A percentile compares a stretch with the other conserved stretches of the same genome.
Evolutionary conservation across 2,329 filamentous ascomycete species (phyloP).

Genomic region (Zarea fungicola): DNA sequence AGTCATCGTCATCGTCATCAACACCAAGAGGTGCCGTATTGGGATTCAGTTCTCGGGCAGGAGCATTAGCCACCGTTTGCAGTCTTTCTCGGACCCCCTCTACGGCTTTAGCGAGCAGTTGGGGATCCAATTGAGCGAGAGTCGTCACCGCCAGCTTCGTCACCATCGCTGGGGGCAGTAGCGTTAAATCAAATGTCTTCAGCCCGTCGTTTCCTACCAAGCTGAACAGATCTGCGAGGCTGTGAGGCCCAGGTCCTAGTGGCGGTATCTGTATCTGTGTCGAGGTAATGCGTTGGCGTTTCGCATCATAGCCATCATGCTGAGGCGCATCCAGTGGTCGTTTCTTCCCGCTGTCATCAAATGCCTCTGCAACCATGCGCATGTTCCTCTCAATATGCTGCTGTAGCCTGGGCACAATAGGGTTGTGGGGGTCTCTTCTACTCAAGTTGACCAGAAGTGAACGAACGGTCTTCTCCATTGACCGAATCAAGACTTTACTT

Average conservation of each 20-base stretch:
- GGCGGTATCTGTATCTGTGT: slow-evolving; percentile 56
- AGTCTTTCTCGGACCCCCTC: slow-evolving; percentile 54
- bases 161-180: slow-evolving; percentile 69
- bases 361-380: slow-evolving; percentile 69
- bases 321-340: slow-evolving; percentile 66
- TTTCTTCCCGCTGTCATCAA: slow-evolving; percentile 76
- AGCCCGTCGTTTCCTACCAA: slow-evolving; percentile 69
- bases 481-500: slow-evolving; percentile 76
- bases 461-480: slow-evolving; percentile 90
- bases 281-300: slow-evolving; percentile 64
- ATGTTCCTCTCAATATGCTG: slow-evolving; percentile 80
- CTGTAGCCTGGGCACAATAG: slow-evolving; percentile 71
- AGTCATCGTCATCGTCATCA: slow-evolving; percentile 79
- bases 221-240: slow-evolving; percentile 78
- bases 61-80: slow-evolving; percentile 38
- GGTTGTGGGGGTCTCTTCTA: slow-evolving; percentile 80
- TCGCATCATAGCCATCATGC: slow-evolving; percentile 70
- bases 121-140: slow-evolving; percentile 64
- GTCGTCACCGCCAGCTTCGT: slow-evolving; percentile 78
- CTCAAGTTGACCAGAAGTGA: slow-evolving; percentile 77
- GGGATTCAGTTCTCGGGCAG: slow-evolving; percentile 45
- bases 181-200: slow-evolving; percentile 75
- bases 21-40: slow-evolving; percentile 59
- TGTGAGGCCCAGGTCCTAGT: slow-evolving; percentile 69
- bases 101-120: slow-evolving; percentile 66